phyloP scores from a whole-genome alignment of 2,329 filamentous ascomycete genomes.

The Samsoniella hepiali region DNA sequence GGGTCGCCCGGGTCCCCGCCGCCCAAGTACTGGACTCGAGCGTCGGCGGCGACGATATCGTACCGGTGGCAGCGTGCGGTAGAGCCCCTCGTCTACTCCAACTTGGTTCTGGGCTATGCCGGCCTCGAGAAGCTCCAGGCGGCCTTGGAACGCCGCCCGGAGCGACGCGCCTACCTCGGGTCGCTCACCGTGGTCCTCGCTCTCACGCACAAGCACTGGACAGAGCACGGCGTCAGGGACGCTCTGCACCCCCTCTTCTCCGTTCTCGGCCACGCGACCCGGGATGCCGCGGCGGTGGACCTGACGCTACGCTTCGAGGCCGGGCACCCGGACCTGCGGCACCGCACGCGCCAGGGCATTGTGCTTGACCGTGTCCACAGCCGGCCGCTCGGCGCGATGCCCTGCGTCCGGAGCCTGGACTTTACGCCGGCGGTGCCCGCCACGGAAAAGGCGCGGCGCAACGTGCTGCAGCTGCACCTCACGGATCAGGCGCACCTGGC shows the following conservation, averaged over 20 bases:
- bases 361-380: background rate
- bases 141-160: background rate
- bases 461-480: constrained; percentile 9
- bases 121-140: background rate
- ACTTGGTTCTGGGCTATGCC: background rate
- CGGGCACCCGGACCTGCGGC: background rate
- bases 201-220: background rate
- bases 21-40: background rate
- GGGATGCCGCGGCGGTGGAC: background rate
- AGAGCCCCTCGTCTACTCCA: constrained; percentile 10
- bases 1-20: background rate
- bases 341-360: constrained; percentile 1
- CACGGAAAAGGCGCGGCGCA: background rate
- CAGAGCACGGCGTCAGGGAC: background rate
- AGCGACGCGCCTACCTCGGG: background rate
- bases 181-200: background rate
- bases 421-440: background rate
- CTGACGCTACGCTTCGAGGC: constrained; percentile 1
- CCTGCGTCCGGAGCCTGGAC: background rate
- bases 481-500: background rate
- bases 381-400: background rate
- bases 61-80: constrained; percentile 1
- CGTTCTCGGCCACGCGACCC: background rate
- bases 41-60: background rate
- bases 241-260: background rate